phyloP scores from a whole-genome alignment of 176 grass and related monocot genomes.

The Oryza meyeriana region DNA sequence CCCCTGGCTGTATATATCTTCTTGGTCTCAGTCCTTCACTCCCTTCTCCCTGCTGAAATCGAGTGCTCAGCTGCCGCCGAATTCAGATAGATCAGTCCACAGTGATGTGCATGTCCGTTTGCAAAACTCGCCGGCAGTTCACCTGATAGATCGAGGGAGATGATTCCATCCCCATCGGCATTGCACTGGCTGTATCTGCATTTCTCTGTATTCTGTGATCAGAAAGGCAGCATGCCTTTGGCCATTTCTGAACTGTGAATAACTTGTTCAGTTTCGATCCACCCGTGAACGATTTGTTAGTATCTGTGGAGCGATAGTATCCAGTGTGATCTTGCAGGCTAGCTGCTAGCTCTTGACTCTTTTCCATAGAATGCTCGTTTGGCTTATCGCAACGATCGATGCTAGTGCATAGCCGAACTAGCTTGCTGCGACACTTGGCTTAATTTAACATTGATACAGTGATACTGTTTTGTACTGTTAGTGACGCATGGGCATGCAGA shows the following conservation, averaged over 20 bases:
- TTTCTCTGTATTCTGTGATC: background rate
- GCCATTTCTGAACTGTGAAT: background rate
- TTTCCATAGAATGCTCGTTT: background rate
- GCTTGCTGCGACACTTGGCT: too few relatives aligned
- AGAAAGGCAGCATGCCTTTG: background rate
- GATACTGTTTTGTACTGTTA: too few relatives aligned
- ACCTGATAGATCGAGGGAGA: background rate
- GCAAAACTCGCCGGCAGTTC: background rate
- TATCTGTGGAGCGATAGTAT: background rate
- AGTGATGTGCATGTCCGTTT: background rate
- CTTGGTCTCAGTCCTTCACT: background rate
- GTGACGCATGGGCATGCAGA: background rate
- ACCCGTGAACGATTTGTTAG: conserved; percentile 24
- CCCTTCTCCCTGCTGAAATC: background rate
- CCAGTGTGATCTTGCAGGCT: conserved; percentile 14
- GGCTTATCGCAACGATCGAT: background rate
- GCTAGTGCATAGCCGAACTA: background rate
- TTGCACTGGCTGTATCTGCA: background rate
- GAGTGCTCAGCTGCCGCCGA: background rate
- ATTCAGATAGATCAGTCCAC: background rate
- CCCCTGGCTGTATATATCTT: background rate
- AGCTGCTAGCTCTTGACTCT: background rate
- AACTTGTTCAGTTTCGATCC: background rate
- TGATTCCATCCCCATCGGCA: conserved; percentile 1
- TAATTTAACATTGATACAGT: too few relatives aligned